Percentiles rank a stretch among this genome's conserved stretches.
phyloP scores from a whole-genome alignment of 441 rosid genomes.

The Bocquillonia castaneifolia region DNA sequence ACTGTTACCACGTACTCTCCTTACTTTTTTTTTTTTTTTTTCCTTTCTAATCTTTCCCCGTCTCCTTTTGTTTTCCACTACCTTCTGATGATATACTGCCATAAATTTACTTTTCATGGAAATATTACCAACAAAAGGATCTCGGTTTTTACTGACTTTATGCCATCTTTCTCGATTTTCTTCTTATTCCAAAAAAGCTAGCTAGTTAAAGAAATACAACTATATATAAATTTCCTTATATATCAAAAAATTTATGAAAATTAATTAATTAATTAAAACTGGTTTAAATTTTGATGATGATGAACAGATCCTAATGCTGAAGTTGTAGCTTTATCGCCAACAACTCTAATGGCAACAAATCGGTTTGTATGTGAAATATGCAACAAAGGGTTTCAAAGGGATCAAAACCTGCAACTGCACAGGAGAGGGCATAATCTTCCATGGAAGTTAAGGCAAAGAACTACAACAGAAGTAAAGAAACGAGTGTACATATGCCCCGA shows the following conservation, averaged over 20 bases:
- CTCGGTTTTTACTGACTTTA: background rate
- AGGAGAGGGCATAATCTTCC: constrained; percentile 44
- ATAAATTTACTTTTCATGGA: constrained; percentile 9
- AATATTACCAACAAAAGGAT: background rate
- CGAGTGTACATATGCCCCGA: constrained; percentile 51
- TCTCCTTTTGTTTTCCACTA: constrained; percentile 7
- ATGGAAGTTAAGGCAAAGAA: constrained; percentile 47
- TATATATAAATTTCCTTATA: too few species aligned
- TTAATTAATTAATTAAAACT: too few species aligned
- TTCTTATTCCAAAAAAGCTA: background rate
- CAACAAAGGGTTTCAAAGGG: constrained; percentile 35
- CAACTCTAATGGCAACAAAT: constrained; percentile 48
- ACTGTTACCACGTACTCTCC: constrained; percentile 27
- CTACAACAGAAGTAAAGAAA: constrained; percentile 38
- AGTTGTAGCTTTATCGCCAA: constrained; percentile 45
- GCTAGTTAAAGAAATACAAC: too few species aligned
- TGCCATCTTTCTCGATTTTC: background rate
- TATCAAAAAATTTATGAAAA: background rate
- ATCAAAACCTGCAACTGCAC: constrained; percentile 40
- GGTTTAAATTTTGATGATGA: background rate
- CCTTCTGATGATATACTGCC: background rate
- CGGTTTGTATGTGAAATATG: constrained; percentile 46
- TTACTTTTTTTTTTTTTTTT: background rate
- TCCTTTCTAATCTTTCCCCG: background rate
- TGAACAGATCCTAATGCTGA: constrained; percentile 45